These are phyloP conservation scores for Eucalyptus sp. DNA, from an alignment of 345 rosid species.

Conservation along the genomic window DNA sequence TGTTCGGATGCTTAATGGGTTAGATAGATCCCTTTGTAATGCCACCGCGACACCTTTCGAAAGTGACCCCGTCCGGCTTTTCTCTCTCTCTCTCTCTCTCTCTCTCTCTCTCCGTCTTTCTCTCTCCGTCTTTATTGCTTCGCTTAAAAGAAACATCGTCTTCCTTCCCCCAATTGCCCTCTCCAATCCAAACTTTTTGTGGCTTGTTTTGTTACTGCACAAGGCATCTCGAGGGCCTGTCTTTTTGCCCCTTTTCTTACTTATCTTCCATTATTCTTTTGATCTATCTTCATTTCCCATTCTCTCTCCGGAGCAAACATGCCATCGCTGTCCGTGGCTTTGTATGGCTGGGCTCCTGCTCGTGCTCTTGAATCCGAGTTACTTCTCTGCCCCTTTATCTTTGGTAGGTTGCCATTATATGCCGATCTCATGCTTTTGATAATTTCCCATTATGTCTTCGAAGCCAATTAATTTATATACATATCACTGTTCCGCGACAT, in stretches of 20 bases:
- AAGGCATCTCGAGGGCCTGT: not conserved
- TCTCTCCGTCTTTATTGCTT: slow-evolving; percentile 15
- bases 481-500: not conserved
- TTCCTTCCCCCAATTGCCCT: not conserved
- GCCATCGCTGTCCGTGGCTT: not conserved
- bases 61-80: slow-evolving; percentile 12
- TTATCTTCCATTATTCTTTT: not conserved
- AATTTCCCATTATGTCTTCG: not conserved
- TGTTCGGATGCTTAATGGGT: not conserved
- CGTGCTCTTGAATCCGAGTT: not conserved
- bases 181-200: not conserved
- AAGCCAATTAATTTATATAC: not conserved
- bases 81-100: not conserved
- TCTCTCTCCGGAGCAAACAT: not conserved
- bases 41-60: slow-evolving; percentile 32
- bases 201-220: not conserved
- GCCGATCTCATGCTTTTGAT: not conserved
- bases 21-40: slow-evolving; percentile 7
- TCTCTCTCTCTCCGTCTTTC: not conserved
- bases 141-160: slow-evolving; percentile 27
- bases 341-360: not conserved
- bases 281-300: not conserved
- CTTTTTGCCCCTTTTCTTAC: not conserved
- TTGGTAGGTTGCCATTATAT: not conserved
- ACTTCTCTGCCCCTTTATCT: not conserved